Evolutionary conservation across 805 yeast species (phyloP), one percentile per base, ranked within the genome.

Genomic region (Yamadazyma philogaea): DNA sequence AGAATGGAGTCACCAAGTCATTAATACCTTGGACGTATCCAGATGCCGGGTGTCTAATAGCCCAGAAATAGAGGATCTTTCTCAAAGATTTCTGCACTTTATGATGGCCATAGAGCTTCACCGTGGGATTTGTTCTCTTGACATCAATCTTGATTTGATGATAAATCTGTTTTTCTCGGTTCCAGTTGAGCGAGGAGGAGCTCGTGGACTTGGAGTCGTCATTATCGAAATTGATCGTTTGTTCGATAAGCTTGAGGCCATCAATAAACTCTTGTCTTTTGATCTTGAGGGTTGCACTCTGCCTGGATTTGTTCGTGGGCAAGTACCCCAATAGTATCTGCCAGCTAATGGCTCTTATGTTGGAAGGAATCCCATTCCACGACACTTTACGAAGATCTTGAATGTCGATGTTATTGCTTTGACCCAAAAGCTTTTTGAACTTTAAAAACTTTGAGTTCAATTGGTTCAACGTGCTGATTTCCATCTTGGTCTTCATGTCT

Each of bases 21-120:
- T 91, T 91, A 39, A 91, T 91, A 20, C 99, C 99, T 67, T 91
- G 99, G 16, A 91, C 99, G 61, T 91, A 91, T 12, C 99, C 99
- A 57, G 93, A 82, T 6, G 98, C 96, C 1, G 99, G 98, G 59
- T 93, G 98, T 51, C 98, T 75, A 19, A 91, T 81, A 0, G 98
- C 95, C 99, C 99, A 91, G 26, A 91, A 68, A 56, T 89, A 91
- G 41, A 91, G 66, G 7, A 93, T 81, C 51, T 84, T 79, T 53
- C 90, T 89, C 45, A 91, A 68, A 12, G 95, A 79, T 42, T 81
- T 68, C 52, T 91, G 98, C 0, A 93, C 87, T 2, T 81, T 68
- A 16, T 76, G 76, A 52, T 60, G 78, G 12, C 83, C 72, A 56
- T 91, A 91, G 28, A 91, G 71, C 46, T 78, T 79, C 39, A 89